These are phyloP conservation scores for Ramaria rubella DNA, from an alignment of 768 basidiomycete species.

Conservation along the genomic window DNA sequence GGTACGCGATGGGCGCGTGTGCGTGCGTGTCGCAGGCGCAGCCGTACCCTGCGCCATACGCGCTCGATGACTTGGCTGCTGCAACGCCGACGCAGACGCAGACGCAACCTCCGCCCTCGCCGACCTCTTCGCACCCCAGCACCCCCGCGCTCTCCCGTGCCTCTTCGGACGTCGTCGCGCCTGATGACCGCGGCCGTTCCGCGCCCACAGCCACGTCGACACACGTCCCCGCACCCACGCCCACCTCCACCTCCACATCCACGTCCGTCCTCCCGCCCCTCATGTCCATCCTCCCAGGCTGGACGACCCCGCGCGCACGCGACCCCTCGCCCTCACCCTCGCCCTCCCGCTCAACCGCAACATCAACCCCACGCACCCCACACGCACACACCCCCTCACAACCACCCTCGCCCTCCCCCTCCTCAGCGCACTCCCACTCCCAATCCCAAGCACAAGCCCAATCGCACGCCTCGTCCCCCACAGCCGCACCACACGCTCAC, in stretches of 20 bases:
- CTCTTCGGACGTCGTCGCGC: neutral
- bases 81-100: neutral
- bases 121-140: neutral
- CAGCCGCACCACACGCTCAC: neutral
- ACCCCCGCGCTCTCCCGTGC: constrained; percentile 6
- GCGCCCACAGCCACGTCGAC: neutral
- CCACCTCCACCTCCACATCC: neutral
- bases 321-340: neutral
- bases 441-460: too few species aligned
- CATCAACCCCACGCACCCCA: neutral
- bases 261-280: neutral
- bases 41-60: too few species aligned
- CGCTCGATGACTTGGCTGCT: constrained; percentile 1
- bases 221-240: neutral
- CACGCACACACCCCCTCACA: neutral
- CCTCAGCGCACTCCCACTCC: neutral
- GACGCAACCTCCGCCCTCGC: neutral
- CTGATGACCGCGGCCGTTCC: neutral
- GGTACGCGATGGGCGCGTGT: neutral
- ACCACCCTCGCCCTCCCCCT: neutral
- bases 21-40: neutral
- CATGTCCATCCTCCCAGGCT: neutral
- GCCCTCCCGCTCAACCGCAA: neutral
- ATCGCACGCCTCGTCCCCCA: too few species aligned
- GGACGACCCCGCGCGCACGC: neutral